phyloP scores from a whole-genome alignment of 345 rosid genomes.

The Eucalyptus albens region DNA sequence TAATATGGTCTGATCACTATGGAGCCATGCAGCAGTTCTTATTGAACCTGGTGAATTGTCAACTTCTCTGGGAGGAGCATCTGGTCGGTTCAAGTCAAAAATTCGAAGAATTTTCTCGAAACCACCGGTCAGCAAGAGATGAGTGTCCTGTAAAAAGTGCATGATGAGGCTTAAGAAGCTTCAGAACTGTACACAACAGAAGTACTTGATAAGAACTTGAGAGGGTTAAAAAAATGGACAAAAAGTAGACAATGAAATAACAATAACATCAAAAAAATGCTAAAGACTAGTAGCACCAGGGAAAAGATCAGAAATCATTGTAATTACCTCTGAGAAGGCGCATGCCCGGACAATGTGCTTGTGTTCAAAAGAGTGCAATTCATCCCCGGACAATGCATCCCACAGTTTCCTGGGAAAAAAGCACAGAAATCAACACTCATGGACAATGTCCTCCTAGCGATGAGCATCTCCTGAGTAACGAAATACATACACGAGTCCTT shows the following conservation, averaged over 20 bases:
- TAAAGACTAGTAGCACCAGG: neutral
- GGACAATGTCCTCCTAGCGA: neutral
- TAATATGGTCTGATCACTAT: slow-evolving; percentile 86
- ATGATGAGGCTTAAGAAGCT: neutral
- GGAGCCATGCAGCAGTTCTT: slow-evolving; percentile 92
- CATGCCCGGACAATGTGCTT: slow-evolving; percentile 90
- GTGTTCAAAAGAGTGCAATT: slow-evolving; percentile 84
- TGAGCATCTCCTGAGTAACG: neutral
- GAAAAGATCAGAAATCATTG: neutral
- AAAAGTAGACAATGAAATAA: neutral
- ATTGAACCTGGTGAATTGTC: slow-evolving; percentile 82
- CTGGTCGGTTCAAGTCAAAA: slow-evolving; percentile 76
- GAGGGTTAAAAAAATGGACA: neutral
- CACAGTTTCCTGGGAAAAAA: slow-evolving; percentile 53
- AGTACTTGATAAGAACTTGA: neutral
- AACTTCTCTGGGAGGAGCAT: slow-evolving; percentile 87
- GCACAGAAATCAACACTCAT: neutral
- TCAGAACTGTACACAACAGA: neutral
- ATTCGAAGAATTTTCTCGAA: slow-evolving; percentile 83
- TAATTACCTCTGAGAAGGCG: slow-evolving; percentile 69
- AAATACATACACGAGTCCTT: neutral
- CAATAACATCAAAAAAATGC: neutral
- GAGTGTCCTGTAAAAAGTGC: slow-evolving; percentile 57
- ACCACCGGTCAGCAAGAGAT: slow-evolving; percentile 86
- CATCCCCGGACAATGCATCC: slow-evolving; percentile 90